phyloP scores from a whole-genome alignment of 2,329 filamentous ascomycete genomes.

The Fusarium metavorans region DNA sequence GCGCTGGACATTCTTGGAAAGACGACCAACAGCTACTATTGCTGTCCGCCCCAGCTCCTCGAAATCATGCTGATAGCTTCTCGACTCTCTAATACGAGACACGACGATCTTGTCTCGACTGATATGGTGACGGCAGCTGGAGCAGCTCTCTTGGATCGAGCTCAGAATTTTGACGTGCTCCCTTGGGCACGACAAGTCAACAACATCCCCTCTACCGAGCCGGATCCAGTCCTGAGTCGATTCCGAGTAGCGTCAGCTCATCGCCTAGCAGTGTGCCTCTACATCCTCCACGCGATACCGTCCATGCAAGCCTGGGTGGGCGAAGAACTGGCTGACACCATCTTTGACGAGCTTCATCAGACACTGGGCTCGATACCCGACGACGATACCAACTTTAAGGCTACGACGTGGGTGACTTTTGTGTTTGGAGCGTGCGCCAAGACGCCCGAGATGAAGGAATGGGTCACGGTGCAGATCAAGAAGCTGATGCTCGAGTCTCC shows the following conservation, averaged over 20 bases:
- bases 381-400: conserved; percentile 66
- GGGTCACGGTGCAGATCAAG: conserved; percentile 61
- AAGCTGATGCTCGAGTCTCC: conserved; percentile 56
- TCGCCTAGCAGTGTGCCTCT: conserved; percentile 59
- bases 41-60: conserved; percentile 59
- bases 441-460: conserved; percentile 56
- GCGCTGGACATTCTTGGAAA: conserved; percentile 53
- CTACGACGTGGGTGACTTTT: conserved; percentile 68
- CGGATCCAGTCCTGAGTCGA: conserved; percentile 51
- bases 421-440: conserved; percentile 65
- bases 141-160: conserved; percentile 51
- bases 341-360: conserved; percentile 60
- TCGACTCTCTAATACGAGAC: conserved; percentile 51
- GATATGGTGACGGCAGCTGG: conserved; percentile 48
- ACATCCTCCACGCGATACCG: conserved; percentile 56
- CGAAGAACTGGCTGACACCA: conserved; percentile 44
- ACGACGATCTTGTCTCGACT: conserved; percentile 43
- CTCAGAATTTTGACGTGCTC: conserved; percentile 55
- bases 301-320: conserved; percentile 41
- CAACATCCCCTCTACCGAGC: conserved; percentile 50
- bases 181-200: conserved; percentile 55
- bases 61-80: conserved; percentile 58
- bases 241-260: conserved; percentile 58
- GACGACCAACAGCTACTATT: conserved; percentile 60
- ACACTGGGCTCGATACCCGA: conserved; percentile 61